A percentile compares a stretch with the other conserved stretches of the same genome.
Conservation (phyloP, 2,329 filamentous ascomycete species). For the Hymenoscyphus infarciens region DNA sequence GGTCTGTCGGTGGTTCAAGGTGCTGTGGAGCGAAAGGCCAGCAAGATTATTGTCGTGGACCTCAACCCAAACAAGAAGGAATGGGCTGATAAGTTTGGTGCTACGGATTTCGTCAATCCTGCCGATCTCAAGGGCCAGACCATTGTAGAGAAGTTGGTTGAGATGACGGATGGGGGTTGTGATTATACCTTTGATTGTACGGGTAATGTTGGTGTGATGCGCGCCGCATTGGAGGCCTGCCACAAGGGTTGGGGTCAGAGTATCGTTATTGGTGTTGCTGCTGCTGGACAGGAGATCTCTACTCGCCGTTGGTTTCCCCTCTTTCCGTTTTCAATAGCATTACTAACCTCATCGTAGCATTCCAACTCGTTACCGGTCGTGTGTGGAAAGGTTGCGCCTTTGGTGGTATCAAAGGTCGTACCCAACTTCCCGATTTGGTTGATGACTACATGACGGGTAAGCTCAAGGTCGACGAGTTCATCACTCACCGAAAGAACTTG, state of each 20-base stretch:
- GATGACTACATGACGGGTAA: slow-evolving; percentile 83
- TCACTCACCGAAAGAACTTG: slow-evolving; percentile 87
- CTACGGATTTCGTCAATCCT: slow-evolving; percentile 96
- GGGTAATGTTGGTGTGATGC: slow-evolving; percentile 94
- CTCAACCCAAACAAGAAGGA: slow-evolving; percentile 88
- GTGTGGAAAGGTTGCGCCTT: slow-evolving; percentile 98
- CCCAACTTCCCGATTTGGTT: slow-evolving; percentile 83
- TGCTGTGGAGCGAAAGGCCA: slow-evolving; percentile 56
- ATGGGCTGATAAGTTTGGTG: slow-evolving; percentile 92
- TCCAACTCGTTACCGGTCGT: slow-evolving; percentile 96
- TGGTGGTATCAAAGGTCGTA: slow-evolving; percentile 95
- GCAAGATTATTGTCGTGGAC: slow-evolving; percentile 61
- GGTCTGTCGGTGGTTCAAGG: slow-evolving; percentile 94
- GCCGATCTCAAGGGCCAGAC: slow-evolving; percentile 72
- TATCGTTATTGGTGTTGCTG: slow-evolving; percentile 96
- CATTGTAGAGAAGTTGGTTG: slow-evolving; percentile 87
- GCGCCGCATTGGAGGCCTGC: slow-evolving; percentile 91
- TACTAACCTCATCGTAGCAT: slow-evolving; percentile 54
- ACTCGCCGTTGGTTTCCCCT: slow-evolving; percentile 71
- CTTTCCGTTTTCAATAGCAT: slow-evolving; percentile 9
- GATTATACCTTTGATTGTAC: slow-evolving; percentile 99
- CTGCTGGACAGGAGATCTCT: slow-evolving; percentile 90
- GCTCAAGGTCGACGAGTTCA: slow-evolving; percentile 99
- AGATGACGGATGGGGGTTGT: slow-evolving; percentile 96
- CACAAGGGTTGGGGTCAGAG: slow-evolving; percentile 99